Conservation (phyloP, 2,329 filamentous ascomycete genomes). For the Fusarium tjaetaba region DNA sequence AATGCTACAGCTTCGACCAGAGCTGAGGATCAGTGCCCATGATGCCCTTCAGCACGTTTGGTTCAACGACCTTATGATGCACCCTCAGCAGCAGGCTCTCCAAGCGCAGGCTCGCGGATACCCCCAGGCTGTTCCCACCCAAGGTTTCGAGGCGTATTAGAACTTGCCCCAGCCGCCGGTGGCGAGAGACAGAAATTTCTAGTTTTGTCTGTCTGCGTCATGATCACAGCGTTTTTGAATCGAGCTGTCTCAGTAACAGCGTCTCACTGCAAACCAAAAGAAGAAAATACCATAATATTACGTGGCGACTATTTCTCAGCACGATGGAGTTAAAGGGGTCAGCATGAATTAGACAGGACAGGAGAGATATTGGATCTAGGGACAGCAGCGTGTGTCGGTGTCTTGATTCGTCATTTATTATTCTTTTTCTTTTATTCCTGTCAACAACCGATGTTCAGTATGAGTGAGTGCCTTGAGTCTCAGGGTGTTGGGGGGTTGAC, state of each 20-base stretch:
- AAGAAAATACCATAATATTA: conserved; percentile 18
- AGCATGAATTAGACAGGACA: conserved; percentile 39
- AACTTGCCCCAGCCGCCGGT: neutral
- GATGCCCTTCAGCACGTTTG: conserved; percentile 91
- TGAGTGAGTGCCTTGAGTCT: neutral
- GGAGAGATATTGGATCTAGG: conserved; percentile 31
- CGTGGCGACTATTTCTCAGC: conserved; percentile 22
- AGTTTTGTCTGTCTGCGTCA: neutral
- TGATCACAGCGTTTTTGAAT: conserved; percentile 4
- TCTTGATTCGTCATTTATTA: conserved; percentile 9
- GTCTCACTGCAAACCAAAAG: neutral
- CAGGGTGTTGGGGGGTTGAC: conserved; percentile 10
- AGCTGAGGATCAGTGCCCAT: conserved; percentile 87
- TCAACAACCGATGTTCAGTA: conserved; percentile 29
- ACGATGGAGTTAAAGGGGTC: conserved; percentile 37
- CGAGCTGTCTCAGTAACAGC: conserved; percentile 7
- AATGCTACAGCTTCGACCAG: conserved; percentile 93
- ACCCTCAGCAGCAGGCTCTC: conserved; percentile 57
- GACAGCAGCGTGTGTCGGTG: conserved; percentile 9
- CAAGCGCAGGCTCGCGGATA: conserved; percentile 56
- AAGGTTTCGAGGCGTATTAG: conserved; percentile 52
- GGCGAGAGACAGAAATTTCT: neutral
- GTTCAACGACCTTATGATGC: conserved; percentile 80
- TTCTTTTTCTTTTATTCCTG: neutral
- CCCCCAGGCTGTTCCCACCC: conserved; percentile 52